Conservation (phyloP, 2,329 filamentous ascomycete species). For the Aspergillus melleus region DNA sequence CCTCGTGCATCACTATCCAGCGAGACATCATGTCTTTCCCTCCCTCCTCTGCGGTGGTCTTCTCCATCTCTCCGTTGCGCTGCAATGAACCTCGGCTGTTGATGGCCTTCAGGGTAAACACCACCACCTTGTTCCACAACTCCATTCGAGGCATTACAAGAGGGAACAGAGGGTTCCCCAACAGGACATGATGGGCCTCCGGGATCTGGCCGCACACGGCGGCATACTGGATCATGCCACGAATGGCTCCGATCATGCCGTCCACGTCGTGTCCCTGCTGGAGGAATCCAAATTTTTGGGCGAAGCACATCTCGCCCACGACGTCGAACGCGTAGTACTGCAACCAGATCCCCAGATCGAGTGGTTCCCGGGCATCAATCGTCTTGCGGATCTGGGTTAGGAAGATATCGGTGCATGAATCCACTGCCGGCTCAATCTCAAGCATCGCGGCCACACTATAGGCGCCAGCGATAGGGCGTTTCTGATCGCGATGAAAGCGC, state of each 20-base stretch:
- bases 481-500: slow-evolving; percentile 19
- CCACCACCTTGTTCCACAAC: slow-evolving; percentile 33
- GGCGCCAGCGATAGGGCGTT: slow-evolving; percentile 24
- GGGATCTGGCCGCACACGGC: background rate
- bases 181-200: background rate
- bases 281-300: slow-evolving; percentile 72
- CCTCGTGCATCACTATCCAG: slow-evolving; percentile 49
- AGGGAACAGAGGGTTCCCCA: slow-evolving; percentile 30
- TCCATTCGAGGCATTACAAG: slow-evolving; percentile 36
- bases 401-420: slow-evolving; percentile 21
- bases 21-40: slow-evolving; percentile 39
- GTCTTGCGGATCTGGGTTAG: background rate
- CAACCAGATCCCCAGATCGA: slow-evolving; percentile 54
- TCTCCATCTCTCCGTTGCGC: background rate
- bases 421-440: slow-evolving; percentile 25
- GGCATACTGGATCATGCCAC: background rate
- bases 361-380: background rate
- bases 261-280: slow-evolving; percentile 74
- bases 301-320: slow-evolving; percentile 75
- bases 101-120: slow-evolving; percentile 35
- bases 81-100: slow-evolving; percentile 25
- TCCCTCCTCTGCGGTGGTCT: background rate
- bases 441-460: slow-evolving; percentile 31
- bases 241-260: slow-evolving; percentile 66
- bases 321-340: slow-evolving; percentile 83